phyloP scores from a whole-genome alignment of 73 alveolate genomes.

The Chromera velia region DNA sequence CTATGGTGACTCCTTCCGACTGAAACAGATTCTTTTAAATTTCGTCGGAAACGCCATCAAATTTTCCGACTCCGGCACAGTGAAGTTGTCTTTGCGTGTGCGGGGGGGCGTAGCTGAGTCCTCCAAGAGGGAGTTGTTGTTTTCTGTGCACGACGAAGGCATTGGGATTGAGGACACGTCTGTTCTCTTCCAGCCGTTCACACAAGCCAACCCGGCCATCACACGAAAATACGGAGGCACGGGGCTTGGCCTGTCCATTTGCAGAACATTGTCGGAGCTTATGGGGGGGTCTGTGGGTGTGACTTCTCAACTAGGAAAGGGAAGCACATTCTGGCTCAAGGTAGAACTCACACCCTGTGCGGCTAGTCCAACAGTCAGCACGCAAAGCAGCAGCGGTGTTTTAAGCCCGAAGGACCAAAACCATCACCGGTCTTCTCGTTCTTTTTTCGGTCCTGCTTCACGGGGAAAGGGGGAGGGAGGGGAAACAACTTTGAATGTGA shows the following conservation, averaged over 20 bases:
- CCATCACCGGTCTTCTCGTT: no score
- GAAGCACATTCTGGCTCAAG: slow-evolving; percentile 7
- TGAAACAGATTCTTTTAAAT: slow-evolving; percentile 47
- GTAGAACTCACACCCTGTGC: no score
- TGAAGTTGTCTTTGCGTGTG: no score
- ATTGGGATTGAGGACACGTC: slow-evolving; percentile 15
- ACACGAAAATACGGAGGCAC: slow-evolving; percentile 30
- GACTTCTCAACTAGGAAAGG: neutral
- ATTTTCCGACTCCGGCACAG: slow-evolving; percentile 44
- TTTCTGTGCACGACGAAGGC: slow-evolving; percentile 11
- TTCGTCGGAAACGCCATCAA: slow-evolving; percentile 49
- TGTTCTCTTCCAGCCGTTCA: slow-evolving; percentile 8
- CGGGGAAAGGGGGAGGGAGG: no score
- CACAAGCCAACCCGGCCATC: slow-evolving; percentile 13
- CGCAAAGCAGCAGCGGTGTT: no score
- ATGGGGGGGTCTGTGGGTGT: neutral
- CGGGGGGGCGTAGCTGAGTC: no score
- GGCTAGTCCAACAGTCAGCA: no score
- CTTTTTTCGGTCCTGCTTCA: no score
- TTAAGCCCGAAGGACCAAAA: no score
- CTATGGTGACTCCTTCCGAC: slow-evolving; percentile 38
- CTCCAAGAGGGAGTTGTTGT: no score
- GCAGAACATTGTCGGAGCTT: slow-evolving; percentile 4
- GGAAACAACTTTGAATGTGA: no score
- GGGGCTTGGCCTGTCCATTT: slow-evolving; percentile 23